A percentile compares a stretch with the other conserved stretches of the same genome.
Conservation (phyloP, 2,329 filamentous ascomycete genomes). For the Fusarium agapanthi region DNA sequence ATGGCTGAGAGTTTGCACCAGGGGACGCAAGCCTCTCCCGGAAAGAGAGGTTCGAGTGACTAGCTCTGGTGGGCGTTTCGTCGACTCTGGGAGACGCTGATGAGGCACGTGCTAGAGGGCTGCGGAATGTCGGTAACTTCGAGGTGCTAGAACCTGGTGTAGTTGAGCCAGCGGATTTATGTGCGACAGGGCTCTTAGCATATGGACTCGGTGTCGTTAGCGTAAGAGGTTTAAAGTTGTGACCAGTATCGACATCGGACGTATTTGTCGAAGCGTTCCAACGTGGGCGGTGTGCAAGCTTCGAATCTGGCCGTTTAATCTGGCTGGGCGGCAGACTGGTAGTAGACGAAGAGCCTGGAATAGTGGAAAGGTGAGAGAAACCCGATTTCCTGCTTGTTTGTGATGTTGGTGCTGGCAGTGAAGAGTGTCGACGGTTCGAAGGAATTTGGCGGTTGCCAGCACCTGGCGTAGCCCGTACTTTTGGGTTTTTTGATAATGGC, state of each 20-base stretch:
- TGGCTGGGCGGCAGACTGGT: constrained; percentile 52
- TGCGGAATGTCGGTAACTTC: constrained; percentile 60
- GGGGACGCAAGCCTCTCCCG: constrained; percentile 62
- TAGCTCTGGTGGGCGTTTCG: constrained; percentile 56
- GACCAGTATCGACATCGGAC: constrained; percentile 69
- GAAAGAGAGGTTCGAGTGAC: constrained; percentile 59
- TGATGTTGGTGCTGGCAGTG: constrained; percentile 56
- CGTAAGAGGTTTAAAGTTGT: constrained; percentile 71
- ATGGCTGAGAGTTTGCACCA: constrained; percentile 57
- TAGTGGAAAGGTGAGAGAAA: constrained; percentile 56
- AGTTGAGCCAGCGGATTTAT: constrained; percentile 54
- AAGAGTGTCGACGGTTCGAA: constrained; percentile 56
- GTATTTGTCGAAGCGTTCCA: constrained; percentile 78
- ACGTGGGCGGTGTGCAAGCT: constrained; percentile 67
- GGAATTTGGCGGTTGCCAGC: constrained; percentile 58
- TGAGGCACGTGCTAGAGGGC: constrained; percentile 55
- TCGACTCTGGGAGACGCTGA: constrained; percentile 59
- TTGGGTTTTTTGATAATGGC: constrained; percentile 52
- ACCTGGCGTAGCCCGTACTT: constrained; percentile 58
- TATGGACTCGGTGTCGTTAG: constrained; percentile 69
- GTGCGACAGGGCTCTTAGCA: constrained; percentile 54
- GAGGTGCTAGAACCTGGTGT: constrained; percentile 54
- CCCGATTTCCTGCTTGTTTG: constrained; percentile 53
- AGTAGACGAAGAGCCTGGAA: constrained; percentile 59
- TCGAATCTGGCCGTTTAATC: constrained; percentile 56